These are phyloP conservation scores for Erodium maritimum DNA, from an alignment of 345 rosid genomes.

Conservation along the genomic window DNA sequence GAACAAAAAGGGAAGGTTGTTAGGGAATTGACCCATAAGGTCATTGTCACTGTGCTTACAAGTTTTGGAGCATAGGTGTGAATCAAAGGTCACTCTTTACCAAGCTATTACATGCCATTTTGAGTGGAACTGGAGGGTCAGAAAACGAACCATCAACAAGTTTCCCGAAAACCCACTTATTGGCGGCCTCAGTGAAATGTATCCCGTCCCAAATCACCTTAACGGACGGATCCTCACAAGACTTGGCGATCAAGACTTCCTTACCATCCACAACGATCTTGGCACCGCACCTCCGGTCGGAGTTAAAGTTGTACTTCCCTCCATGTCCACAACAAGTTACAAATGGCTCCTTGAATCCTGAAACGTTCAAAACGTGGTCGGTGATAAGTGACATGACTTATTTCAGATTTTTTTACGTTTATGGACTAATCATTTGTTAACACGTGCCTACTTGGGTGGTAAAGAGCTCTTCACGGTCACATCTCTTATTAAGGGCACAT, in stretches of 20 bases:
- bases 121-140: conserved; percentile 26
- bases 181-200: conserved; percentile 40
- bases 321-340: conserved; percentile 74
- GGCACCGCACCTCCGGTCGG: conserved; percentile 40
- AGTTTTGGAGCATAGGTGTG: no score
- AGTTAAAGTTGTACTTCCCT: conserved; percentile 63
- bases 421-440: no score
- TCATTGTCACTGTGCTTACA: no score
- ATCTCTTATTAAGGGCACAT: no score
- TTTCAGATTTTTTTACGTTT: no score
- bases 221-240: conserved; percentile 32
- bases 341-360: conserved; percentile 53
- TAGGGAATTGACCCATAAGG: no score
- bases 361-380: not conserved
- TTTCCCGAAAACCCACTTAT: conserved; percentile 22
- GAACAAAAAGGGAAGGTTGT: no score
- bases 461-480: no score
- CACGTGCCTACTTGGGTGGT: no score
- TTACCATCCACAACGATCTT: conserved; percentile 28
- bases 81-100: no score
- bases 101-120: conserved; percentile 35
- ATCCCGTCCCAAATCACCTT: conserved; percentile 46
- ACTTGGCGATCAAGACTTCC: conserved; percentile 35
- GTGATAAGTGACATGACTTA: no score
- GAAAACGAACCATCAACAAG: conserved; percentile 25